Evolutionary conservation across 2,329 filamentous ascomycete species (phyloP).

Genomic region (Exophiala alcalophila): DNA sequence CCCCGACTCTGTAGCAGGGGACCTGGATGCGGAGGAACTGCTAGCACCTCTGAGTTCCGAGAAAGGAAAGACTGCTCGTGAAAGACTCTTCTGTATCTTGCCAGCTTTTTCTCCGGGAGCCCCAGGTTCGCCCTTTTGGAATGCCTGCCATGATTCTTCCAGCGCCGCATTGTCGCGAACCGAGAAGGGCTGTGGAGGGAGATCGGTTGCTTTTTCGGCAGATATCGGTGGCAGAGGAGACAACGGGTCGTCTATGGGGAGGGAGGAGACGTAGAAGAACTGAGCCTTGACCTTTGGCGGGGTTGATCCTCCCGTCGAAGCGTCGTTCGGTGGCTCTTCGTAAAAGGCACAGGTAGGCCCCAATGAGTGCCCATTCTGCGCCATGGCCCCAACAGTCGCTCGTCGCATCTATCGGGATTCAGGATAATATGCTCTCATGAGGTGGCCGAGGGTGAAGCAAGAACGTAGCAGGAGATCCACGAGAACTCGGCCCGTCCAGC

Average conservation of each 20-base stretch:
- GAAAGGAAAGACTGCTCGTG: conserved; percentile 26
- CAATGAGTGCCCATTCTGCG: conserved; percentile 55
- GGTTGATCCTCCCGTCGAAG: conserved; percentile 37
- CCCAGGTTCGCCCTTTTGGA: conserved; percentile 39
- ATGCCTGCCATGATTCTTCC: conserved; percentile 70
- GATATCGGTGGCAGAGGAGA: conserved; percentile 59
- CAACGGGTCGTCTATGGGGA: conserved; percentile 86
- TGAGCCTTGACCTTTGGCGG: conserved; percentile 62
- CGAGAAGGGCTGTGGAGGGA: conserved; percentile 73
- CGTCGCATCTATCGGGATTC: no score
- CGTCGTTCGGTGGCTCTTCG: conserved; percentile 21
- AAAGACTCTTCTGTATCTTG: conserved; percentile 14
- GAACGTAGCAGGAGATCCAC: no score
- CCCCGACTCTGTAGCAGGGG: conserved; percentile 3
- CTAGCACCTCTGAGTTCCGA: conserved; percentile 21
- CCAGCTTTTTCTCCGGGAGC: conserved; percentile 4
- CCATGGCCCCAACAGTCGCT: no score
- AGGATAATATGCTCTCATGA: no score
- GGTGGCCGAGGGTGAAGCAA: no score
- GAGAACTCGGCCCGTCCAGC: background rate
- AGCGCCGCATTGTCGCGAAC: conserved; percentile 74
- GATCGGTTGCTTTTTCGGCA: conserved; percentile 50
- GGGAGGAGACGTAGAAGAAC: conserved; percentile 80
- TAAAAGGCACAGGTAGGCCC: conserved; percentile 56
- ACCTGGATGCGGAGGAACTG: background rate